phyloP scores from a whole-genome alignment of 495 filamentous ascomycete genomes.

The Bryoglossum gracile region DNA sequence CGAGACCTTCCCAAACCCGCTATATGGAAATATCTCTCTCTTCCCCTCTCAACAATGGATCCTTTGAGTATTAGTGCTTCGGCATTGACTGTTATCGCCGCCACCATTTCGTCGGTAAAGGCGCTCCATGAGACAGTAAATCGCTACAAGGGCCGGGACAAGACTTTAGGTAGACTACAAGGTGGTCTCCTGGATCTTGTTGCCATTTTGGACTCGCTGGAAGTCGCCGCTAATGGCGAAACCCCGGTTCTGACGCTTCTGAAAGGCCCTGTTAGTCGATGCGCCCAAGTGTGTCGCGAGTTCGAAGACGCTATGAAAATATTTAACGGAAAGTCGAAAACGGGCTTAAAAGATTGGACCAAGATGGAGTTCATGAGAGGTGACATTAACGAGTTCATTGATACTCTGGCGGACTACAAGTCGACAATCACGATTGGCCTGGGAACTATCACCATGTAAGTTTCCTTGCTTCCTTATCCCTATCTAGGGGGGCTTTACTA shows the following conservation, averaged over 20 bases:
- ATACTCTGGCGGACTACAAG: slow-evolving; percentile 26
- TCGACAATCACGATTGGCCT: slow-evolving; percentile 26
- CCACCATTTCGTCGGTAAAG: slow-evolving; percentile 23
- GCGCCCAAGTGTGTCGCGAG: slow-evolving; percentile 18
- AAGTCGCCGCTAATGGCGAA: slow-evolving; percentile 12
- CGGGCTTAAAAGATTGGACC: slow-evolving; percentile 22
- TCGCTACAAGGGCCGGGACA: slow-evolving; percentile 25
- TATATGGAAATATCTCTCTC: slow-evolving; percentile 14
- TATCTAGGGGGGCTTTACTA: slow-evolving; percentile 14
- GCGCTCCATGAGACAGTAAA: slow-evolving; percentile 25
- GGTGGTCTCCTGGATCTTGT: slow-evolving; percentile 19
- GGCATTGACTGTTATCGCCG: slow-evolving; percentile 24
- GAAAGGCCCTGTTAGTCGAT: slow-evolving; percentile 20
- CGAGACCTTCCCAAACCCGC: slow-evolving; percentile 8
- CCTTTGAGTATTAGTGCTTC: slow-evolving; percentile 28
- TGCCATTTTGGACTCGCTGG: slow-evolving; percentile 20
- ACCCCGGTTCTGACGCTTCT: slow-evolving; percentile 16
- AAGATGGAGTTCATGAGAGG: slow-evolving; percentile 29
- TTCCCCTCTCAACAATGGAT: slow-evolving; percentile 23
- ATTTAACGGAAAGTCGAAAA: slow-evolving; percentile 29
- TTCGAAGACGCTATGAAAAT: slow-evolving; percentile 22
- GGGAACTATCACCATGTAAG: slow-evolving; percentile 26
- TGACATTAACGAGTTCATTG: slow-evolving; percentile 28
- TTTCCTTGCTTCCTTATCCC: slow-evolving; percentile 13
- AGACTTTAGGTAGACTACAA: slow-evolving; percentile 17